A percentile compares a stretch with the other conserved stretches of the same genome.
Conservation (phyloP, 2,329 filamentous ascomycete species). For the Penicillium occitanis region DNA sequence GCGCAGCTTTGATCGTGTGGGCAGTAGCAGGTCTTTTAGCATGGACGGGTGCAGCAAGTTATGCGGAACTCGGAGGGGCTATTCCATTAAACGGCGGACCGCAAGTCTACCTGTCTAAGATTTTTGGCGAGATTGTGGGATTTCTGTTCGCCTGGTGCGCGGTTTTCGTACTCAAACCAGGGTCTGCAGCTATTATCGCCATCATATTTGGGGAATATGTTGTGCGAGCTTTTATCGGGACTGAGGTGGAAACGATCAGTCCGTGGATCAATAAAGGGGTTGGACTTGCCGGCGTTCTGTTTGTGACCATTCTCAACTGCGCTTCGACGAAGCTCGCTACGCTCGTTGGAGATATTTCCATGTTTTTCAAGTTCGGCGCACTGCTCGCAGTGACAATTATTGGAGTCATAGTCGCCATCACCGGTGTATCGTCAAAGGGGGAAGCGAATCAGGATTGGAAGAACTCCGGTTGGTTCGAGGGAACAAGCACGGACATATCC, state of each 20-base stretch:
- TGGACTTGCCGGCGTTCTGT: constrained; percentile 70
- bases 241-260: constrained; percentile 77
- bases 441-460: constrained; percentile 83
- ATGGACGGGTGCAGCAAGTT: constrained; percentile 94
- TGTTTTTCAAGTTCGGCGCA: constrained; percentile 95
- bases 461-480: constrained; percentile 80
- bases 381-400: constrained; percentile 81
- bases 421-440: constrained; percentile 76
- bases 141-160: constrained; percentile 98
- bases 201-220: constrained; percentile 99
- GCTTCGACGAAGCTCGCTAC: constrained; percentile 87
- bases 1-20: constrained; percentile 89
- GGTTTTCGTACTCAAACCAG: constrained; percentile 89
- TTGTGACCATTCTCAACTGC: constrained; percentile 84
- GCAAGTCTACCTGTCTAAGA: constrained; percentile 92
- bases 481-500: constrained; percentile 74
- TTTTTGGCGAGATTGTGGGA: constrained; percentile 87
- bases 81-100: constrained; percentile 94
- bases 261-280: constrained; percentile 90
- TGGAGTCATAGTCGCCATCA: constrained; percentile 84
- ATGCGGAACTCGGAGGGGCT: constrained; percentile 90
- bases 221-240: constrained; percentile 80
- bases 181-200: constrained; percentile 87
- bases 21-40: constrained; percentile 84
- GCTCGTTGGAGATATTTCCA: constrained; percentile 83